A percentile compares a stretch with the other conserved stretches of the same genome.
phyloP scores from a whole-genome alignment of 176 grass and related monocot species.

The Triticum monococcum region DNA sequence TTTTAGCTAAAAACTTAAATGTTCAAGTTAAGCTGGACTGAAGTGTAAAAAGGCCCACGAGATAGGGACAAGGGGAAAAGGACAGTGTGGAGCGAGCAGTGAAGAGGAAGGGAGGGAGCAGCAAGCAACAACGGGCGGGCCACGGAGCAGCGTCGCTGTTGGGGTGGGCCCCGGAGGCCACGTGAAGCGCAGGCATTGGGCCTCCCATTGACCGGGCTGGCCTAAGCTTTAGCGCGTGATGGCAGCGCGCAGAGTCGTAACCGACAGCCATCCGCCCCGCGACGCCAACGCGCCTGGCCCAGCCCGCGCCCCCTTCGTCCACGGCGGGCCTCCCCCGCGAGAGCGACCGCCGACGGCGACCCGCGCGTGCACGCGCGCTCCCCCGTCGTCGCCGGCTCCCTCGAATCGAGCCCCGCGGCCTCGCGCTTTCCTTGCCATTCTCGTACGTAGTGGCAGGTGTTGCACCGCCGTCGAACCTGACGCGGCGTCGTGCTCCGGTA shows the following conservation, averaged over 20 bases:
- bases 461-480: neutral
- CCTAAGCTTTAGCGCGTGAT: neutral
- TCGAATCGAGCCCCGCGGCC: neutral
- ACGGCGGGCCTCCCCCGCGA: neutral
- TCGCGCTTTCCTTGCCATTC: neutral
- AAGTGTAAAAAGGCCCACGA: neutral
- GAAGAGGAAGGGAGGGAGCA: slow-evolving; percentile 7
- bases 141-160: slow-evolving; percentile 34
- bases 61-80: neutral
- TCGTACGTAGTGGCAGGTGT: neutral
- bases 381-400: neutral
- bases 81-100: slow-evolving; percentile 9
- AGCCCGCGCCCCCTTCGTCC: neutral
- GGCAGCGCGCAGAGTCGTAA: neutral
- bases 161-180: neutral
- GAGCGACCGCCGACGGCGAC: slow-evolving; percentile 3
- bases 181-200: slow-evolving; percentile 41
- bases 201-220: slow-evolving; percentile 15
- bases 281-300: slow-evolving; percentile 27
- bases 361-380: neutral
- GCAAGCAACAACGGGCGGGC: slow-evolving; percentile 4
- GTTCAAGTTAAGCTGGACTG: neutral
- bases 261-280: slow-evolving; percentile 24
- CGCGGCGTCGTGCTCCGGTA: neutral
- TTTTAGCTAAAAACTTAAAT: neutral